Conservation (phyloP, 208 protist species). For the Balamuthia mandrillaris region DNA sequence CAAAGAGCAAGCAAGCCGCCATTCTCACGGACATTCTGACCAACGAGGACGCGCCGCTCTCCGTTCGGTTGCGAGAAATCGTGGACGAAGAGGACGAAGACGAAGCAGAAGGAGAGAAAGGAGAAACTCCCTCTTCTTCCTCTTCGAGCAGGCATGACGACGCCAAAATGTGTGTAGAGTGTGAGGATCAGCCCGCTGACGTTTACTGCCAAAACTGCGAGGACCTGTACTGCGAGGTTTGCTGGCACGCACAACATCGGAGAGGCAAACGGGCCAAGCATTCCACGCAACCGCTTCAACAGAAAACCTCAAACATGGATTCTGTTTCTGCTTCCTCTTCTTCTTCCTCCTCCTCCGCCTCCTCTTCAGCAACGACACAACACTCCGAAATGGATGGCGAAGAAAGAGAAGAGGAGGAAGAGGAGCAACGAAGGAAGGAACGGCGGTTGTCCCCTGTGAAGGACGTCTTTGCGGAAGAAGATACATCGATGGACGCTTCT, state of each 20-base stretch:
- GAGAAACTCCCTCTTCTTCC: too few relatives aligned
- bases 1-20: too few relatives aligned
- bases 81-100: not conserved
- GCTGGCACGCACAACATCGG: constrained; percentile 41
- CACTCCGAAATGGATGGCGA: not conserved
- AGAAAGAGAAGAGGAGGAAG: constrained; percentile 4
- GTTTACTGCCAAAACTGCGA: constrained; percentile 38
- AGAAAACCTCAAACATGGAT: not conserved
- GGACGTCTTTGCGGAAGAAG: not conserved
- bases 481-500: not conserved
- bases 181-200: constrained; percentile 43
- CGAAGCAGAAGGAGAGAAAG: not conserved
- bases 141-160: not conserved
- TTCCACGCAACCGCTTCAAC: not conserved
- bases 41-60: too few relatives aligned
- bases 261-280: constrained; percentile 34
- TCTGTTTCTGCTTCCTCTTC: not conserved
- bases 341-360: not conserved
- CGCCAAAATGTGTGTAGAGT: constrained; percentile 59
- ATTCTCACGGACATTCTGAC: too few relatives aligned
- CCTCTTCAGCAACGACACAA: not conserved
- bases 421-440: not conserved
- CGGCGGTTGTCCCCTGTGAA: not conserved
- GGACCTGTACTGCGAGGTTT: constrained; percentile 50
- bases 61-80: too few relatives aligned